Base-by-base conservation (phyloP, 495 filamentous ascomycete genomes). In the Chaetomium fimeti region DNA sequence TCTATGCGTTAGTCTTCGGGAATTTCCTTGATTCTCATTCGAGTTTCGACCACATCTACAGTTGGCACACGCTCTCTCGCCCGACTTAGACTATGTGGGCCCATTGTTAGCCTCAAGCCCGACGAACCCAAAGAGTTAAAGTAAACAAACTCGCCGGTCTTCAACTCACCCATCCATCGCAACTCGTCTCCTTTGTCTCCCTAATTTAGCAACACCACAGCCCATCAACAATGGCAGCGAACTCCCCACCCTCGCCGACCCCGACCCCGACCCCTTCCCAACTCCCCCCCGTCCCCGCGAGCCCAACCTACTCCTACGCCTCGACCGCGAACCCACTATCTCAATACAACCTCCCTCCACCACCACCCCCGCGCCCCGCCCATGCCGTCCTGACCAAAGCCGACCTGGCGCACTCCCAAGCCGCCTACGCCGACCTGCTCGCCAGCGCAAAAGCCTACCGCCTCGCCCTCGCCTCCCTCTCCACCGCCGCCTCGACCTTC, bases 271-370 rank as follows among this genome's bases (percentile, higher is more conserved):
- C 78, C 16, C 32, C 32, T 11, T 80, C 77, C 25, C 77, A 81
- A 59, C 72, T 84, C 0, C 81, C 79, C 11, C 82, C 83, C 7
- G 73, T 87, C 43, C 85, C 85, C 16, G 76, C 72, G 5, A 86
- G 83, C 28, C 85, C 85, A 62, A 82, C 85, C 1, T 84, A 82
- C 63, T 87, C 85, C 6, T 85, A 83, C 69, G 83, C 85, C 56
- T 85, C 83, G 27, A 87, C 84, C 18, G 80, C 84, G 28, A 81
- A 85, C 69, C 84, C 81, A 16, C 74, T 84, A 36, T 82, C 83
- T 20, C 74, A 81, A 20, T 82, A 81, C 72, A 84, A 84, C 70
- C 73, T 88, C 13, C 85, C 84, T 0, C 75, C 83, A 8, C 83
- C 84, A 11, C 85, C 84, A 1, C 81, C 83, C 8, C 85, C 85